Evolutionary conservation across 2,329 filamentous ascomycete genomes (phyloP), one percentile per base, ranked within the genome.

Genomic region (Aureobasidium sp.): DNA sequence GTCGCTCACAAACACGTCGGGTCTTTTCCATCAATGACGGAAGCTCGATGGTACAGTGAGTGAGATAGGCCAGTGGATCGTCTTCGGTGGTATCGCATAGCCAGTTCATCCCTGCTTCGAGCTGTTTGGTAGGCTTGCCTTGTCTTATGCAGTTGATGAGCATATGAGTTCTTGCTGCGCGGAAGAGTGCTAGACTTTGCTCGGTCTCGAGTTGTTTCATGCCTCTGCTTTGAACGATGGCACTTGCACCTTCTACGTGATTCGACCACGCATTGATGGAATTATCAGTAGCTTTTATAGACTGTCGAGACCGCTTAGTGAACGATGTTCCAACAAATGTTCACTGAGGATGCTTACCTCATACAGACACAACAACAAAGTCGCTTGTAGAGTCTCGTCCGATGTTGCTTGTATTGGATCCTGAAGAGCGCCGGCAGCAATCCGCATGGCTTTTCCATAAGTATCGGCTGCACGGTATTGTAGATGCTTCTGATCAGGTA

Each of bases 321-420:
- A 38, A 17, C 3, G 2, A 1, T 13, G 11, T 4, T 1, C 23
- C 35, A 27, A 5, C 4, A 2, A 3, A n/a, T 10, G 4, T 0
- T 17, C 2, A 15, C 21, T n/a, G 5, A 17, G 0, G 1, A 17
- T n/a, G 66, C 68, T 45, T 64, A 78, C 76, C 73, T 86, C 84
- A 62, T 83, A 87, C 23, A 85, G 73, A 0, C 83, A 81, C 27
- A 87, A 68, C 61, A 86, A 71, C 33, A 87, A 70, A 17, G 86
- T 82, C 0, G 83, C 77, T 2, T 81, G 83, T 13, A 87, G 66
- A 0, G 83, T 85, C 13, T 76, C 75, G 66, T 87, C 84, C n/a
- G 78, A 73, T 61, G 75, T 79, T 57, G 79, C 78, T 57, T 72
- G 68, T 15, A 73, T 73, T 0, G 79, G 77, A 60, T 83, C 77